Percentiles rank a stretch among this genome's conserved stretches.
phyloP scores from a whole-genome alignment of 2,329 filamentous ascomycete genomes.

The Alternaria dauci region DNA sequence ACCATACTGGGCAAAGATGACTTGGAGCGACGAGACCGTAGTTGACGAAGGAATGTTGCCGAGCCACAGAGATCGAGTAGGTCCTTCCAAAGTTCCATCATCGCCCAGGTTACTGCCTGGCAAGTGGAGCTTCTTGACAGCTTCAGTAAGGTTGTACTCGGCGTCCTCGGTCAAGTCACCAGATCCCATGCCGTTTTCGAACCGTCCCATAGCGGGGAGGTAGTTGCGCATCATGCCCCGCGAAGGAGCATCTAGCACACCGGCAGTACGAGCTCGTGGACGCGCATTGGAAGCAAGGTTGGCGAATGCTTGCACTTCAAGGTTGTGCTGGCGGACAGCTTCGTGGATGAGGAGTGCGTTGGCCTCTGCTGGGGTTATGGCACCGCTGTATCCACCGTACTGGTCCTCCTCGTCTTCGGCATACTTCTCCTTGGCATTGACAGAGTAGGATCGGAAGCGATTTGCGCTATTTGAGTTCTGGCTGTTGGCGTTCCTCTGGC shows the following conservation, averaged over 20 bases:
- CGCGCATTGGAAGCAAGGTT: slow-evolving; percentile 82
- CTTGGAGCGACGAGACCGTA: slow-evolving; percentile 90
- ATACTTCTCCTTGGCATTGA: slow-evolving; percentile 98
- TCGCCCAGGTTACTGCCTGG: slow-evolving; percentile 71
- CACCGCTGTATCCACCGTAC: slow-evolving; percentile 67
- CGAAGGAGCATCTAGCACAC: slow-evolving; percentile 82
- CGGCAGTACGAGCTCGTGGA: slow-evolving; percentile 89
- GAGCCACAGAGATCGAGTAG: slow-evolving; percentile 94
- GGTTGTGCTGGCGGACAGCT: slow-evolving; percentile 87
- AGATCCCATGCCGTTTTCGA: slow-evolving; percentile 75
- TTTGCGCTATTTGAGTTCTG: slow-evolving; percentile 74
- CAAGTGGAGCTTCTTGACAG: slow-evolving; percentile 75
- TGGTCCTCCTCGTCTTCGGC: slow-evolving; percentile 87
- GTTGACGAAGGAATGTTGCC: slow-evolving; percentile 97
- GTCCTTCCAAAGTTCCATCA: slow-evolving; percentile 83
- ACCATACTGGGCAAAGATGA: slow-evolving; percentile 95
- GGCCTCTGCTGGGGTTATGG: slow-evolving; percentile 67
- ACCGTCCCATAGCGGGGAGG: slow-evolving; percentile 65
- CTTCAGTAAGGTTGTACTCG: slow-evolving; percentile 81
- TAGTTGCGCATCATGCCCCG: slow-evolving; percentile 73
- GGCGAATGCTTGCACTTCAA: slow-evolving; percentile 91
- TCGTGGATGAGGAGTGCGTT: slow-evolving; percentile 70
- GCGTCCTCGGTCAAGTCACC: slow-evolving; percentile 80
- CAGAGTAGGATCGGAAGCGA: slow-evolving; percentile 95
- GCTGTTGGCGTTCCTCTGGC: slow-evolving; percentile 64